These are phyloP conservation scores for Moesziomyces sp. DNA, from an alignment of 1,284 basidiomycete species.

Conservation along the genomic window DNA sequence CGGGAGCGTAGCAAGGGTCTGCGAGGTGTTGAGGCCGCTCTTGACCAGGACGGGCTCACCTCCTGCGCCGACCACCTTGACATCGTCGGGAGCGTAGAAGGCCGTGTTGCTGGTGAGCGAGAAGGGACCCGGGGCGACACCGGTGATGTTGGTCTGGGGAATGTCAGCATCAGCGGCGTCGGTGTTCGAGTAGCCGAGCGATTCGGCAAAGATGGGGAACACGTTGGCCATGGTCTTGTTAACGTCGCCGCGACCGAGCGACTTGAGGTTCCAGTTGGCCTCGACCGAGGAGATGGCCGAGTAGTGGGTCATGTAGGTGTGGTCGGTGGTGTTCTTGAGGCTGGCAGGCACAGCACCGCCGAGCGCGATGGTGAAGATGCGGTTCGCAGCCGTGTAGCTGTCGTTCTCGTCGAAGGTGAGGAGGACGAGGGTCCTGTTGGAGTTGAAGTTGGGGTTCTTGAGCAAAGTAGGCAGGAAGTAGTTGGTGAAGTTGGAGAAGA, in stretches of 20 bases:
- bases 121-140: constrained; percentile 62
- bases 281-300: constrained; percentile 74
- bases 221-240: constrained; percentile 71
- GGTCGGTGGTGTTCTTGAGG: constrained; percentile 45
- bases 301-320: constrained; percentile 73
- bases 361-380: constrained; percentile 54
- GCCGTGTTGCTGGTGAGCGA: constrained; percentile 56
- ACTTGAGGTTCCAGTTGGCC: constrained; percentile 72
- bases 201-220: constrained; percentile 70
- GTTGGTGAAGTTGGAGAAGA: constrained; percentile 71
- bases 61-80: constrained; percentile 63
- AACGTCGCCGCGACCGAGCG: constrained; percentile 51
- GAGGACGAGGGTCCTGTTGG: constrained; percentile 72
- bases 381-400: constrained; percentile 67
- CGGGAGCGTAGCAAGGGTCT: constrained; percentile 32
- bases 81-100: constrained; percentile 63
- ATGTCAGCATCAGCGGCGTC: constrained; percentile 31
- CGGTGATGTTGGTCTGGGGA: constrained; percentile 67
- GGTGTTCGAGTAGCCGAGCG: constrained; percentile 64
- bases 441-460: constrained; percentile 71
- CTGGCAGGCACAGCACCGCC: constrained; percentile 45
- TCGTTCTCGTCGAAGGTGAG: constrained; percentile 75
- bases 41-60: constrained; percentile 59
- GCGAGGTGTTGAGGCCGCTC: constrained; percentile 50
- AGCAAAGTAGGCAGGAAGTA: constrained; percentile 75